These are phyloP conservation scores for Naganishia antarctica DNA, from an alignment of 768 basidiomycete species.

Conservation along the genomic window DNA sequence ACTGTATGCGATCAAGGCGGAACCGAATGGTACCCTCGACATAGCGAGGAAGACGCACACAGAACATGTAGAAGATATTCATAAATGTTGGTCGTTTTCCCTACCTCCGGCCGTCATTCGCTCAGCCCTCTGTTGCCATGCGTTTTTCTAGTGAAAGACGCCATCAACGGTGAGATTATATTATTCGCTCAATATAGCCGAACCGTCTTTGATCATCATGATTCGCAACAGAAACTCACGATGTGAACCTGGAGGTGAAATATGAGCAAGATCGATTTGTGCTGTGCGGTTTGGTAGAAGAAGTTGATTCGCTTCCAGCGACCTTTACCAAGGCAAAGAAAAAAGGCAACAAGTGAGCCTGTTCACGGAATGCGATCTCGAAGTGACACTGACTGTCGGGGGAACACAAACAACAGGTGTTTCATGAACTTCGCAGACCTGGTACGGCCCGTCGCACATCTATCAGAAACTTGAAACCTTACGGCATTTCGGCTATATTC, in stretches of 20 bases:
- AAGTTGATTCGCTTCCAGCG: background rate
- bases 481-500: too few species aligned
- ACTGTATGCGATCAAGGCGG: slow-evolving; percentile 87
- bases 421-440: slow-evolving; percentile 75
- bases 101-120: too few species aligned
- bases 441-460: slow-evolving; percentile 52
- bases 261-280: slow-evolving; percentile 2
- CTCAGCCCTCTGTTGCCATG: too few species aligned
- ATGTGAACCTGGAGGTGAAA: background rate
- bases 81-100: slow-evolving; percentile 34
- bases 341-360: slow-evolving; percentile 33
- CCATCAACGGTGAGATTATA: slow-evolving; percentile 18
- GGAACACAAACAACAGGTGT: slow-evolving; percentile 53
- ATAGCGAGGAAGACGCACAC: slow-evolving; percentile 92
- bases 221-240: background rate
- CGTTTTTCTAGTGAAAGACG: slow-evolving; percentile 11
- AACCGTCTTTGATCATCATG: too few species aligned
- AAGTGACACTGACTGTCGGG: slow-evolving; percentile 55
- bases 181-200: too few species aligned
- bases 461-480: background rate
- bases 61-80: slow-evolving; percentile 83
- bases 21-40: slow-evolving; percentile 76
- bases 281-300: background rate
- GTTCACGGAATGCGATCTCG: background rate
- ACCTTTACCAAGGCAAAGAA: slow-evolving; percentile 19